A percentile compares a stretch with the other conserved stretches of the same genome.
These are phyloP conservation scores for Colletotrichum scovillei DNA, from an alignment of 2,329 filamentous ascomycete genomes.

Conservation along the genomic window DNA sequence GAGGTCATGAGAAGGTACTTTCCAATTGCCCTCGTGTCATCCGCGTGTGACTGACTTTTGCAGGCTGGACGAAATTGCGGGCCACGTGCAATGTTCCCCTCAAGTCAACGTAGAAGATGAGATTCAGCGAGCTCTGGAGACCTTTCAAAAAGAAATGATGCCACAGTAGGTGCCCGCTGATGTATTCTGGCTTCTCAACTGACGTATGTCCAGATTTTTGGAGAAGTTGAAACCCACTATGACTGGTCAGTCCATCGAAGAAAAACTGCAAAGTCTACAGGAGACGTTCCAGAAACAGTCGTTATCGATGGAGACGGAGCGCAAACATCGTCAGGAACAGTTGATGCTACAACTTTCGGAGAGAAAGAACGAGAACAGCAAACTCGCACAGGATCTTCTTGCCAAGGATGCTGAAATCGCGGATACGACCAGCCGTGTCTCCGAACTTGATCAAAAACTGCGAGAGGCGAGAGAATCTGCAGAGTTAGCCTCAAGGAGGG, in stretches of 20 bases:
- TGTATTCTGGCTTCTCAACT: neutral
- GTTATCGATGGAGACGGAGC: neutral
- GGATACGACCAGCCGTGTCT: neutral
- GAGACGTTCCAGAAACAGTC: constrained; percentile 5
- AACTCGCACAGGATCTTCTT: constrained; percentile 15
- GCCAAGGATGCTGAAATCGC: constrained; percentile 1
- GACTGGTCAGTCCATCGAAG: constrained; percentile 3
- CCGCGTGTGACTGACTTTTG: neutral
- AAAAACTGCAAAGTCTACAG: constrained; percentile 7
- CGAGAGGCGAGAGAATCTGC: neutral
- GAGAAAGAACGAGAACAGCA: constrained; percentile 13
- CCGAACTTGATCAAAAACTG: neutral
- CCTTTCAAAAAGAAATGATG: constrained; percentile 4
- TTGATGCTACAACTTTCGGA: constrained; percentile 21
- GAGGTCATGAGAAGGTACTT: neutral
- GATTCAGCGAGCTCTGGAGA: neutral
- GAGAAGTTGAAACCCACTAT: neutral
- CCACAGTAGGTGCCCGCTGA: neutral
- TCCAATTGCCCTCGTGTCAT: too few species aligned
- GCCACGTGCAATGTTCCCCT: neutral
- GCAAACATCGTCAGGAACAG: neutral
- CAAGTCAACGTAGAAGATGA: neutral
- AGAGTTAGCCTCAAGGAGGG: neutral
- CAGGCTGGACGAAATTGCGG: constrained; percentile 19
- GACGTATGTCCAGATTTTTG: neutral